Base-by-base conservation (phyloP, 2,329 filamentous ascomycete species). In the Byssothecium circinans region DNA sequence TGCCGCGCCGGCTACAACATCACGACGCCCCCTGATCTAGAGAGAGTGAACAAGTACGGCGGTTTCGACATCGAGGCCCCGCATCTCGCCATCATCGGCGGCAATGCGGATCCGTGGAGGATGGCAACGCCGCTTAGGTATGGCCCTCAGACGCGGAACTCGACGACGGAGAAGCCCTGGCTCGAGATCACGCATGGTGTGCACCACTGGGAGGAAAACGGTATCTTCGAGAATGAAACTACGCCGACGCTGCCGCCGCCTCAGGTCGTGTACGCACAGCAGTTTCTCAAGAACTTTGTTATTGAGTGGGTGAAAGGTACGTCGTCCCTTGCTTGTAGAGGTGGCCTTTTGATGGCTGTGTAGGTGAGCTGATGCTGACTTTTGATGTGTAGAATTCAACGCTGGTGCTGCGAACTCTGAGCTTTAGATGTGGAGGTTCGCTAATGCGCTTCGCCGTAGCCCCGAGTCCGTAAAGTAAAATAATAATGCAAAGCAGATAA, bases 161-260 rank as follows among this genome's bases (percentile, higher is more conserved):
- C 80, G 36, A 88, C 87, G 0, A 71, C 75, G 0, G 78, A 77
- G 39, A 80, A 91, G 73, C 89, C 89, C 0, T 88, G 86, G 53
- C 77, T 89, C n/a, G 64, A 92, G 37, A 89, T 95, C 37, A 74
- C 78, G 3, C 80, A 80, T n/a, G 88, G 82, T 0, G 87, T 91
- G 17, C 89, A 95, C 68, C 88, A 92, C 65, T 94, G 87, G 86
- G 87, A 89, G 56, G 85, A 87, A 72, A 86, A 87, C 54, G 84
- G 84, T 1, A 58, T 87, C n/a, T 82, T 85, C 41, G 68, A 75
- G 1, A 85, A 85, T 47, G 77, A 88, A 65, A 85, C 84, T 0
- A 80, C 76, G 5, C 55, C 75, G 2, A 70, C 71, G 0, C 61
- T 89, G 25, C 85, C 86, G 1, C 85, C 85, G 0, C 61, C 70